Evolutionary conservation across 805 yeast species (phyloP), one percentile per base, ranked within the genome.

Genomic region (Barnettozyma pratensis): DNA sequence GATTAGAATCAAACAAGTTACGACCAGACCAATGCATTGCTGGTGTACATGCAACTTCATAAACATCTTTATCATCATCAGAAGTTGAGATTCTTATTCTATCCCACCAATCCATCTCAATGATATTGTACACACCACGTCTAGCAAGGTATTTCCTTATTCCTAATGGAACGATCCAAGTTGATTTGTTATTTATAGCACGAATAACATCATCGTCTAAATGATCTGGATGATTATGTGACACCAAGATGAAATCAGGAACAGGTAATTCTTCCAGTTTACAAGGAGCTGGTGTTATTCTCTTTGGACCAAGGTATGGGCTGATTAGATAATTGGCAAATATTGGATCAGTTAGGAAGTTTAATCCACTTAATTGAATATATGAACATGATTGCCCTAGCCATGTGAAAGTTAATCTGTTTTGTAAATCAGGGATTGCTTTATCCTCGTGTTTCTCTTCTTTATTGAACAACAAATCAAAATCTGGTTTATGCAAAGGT

Each of bases 21-120:
- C 97, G 69, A 0, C 98, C 98, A 1, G 96, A 86, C 98, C 98
- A 92, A 66, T 92, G 98, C 95, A 85, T 85, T 0, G 97, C 89
- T 0, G 98, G 98, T 0, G 94, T 77, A 64, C 97, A 87, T 1
- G 87, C 91, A 14, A 92, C 72, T 55, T 87, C 90, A 70, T 85
- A 90, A 6, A 71, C 71, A 50, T 81, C 81, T 10, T 40, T 37
- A 5, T 62, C 59, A 9, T 66, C 62, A 25, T 61, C 63, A 2
- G 59, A 57, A 6, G 59, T 47, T 19, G 60, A 55, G 8, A 54
- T 48, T 3, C 79, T 69, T 14, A 74, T 73, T 30, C 75, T 67
- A 46, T 90, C 90, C 98, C 98, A 92, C 98, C 98, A 92, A 56
- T 85, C 83, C 81, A 92, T 72, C 62, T 92, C 97, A 2, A 81